A percentile compares a stretch with the other conserved stretches of the same genome.
phyloP scores from a whole-genome alignment of 1,284 basidiomycete genomes.

The Ustilago nuda region DNA sequence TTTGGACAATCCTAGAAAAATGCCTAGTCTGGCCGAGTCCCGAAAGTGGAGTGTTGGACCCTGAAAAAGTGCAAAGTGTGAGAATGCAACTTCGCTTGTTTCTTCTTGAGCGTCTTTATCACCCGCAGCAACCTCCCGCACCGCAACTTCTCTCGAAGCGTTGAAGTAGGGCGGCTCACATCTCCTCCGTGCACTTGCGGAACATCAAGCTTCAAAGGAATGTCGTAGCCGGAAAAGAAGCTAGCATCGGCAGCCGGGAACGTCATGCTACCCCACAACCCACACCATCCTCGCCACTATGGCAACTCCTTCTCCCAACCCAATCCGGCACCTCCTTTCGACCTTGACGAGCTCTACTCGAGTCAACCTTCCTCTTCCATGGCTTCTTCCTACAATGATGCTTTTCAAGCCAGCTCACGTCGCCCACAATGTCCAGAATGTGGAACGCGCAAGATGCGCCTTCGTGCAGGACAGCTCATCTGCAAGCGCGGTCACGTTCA shows the following conservation, averaged over 20 bases:
- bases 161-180: background rate
- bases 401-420: constrained; percentile 17
- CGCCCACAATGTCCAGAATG: constrained; percentile 49
- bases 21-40: background rate
- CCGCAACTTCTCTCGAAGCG: background rate
- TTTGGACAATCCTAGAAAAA: background rate
- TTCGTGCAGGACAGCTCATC: constrained; percentile 48
- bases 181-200: background rate
- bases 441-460: constrained; percentile 48
- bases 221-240: background rate
- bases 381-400: constrained; percentile 11
- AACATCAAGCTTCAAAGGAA: background rate
- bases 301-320: constrained; percentile 32
- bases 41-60: constrained; percentile 8
- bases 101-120: background rate
- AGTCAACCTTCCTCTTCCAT: constrained; percentile 26
- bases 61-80: constrained; percentile 2
- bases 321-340: constrained; percentile 29
- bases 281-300: constrained; percentile 12
- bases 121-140: background rate
- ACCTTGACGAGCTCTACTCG: constrained; percentile 37
- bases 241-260: background rate
- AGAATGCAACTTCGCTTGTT: background rate
- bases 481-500: constrained; percentile 57
- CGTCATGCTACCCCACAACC: constrained; percentile 19